Conservation (phyloP, 139 green algal genomes). For the Picochlorum costavermella region DNA sequence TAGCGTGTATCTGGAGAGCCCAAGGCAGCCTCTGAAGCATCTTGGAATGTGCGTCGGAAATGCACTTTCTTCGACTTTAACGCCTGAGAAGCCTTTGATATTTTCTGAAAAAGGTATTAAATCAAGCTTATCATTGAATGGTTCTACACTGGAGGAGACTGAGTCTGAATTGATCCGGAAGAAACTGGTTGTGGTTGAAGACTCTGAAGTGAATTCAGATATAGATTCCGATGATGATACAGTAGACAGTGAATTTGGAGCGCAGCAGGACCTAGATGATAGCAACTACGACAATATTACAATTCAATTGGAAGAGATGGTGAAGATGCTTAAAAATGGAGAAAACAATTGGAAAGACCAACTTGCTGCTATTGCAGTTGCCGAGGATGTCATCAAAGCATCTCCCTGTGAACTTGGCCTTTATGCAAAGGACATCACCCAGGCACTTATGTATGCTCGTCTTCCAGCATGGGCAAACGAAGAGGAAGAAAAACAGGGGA, state of each 20-base stretch:
- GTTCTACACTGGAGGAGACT: background rate
- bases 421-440: slow-evolving; percentile 48
- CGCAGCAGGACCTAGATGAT: slow-evolving; percentile 19
- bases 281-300: background rate
- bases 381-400: slow-evolving; percentile 52
- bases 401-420: slow-evolving; percentile 59
- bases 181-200: background rate
- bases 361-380: slow-evolving; percentile 37
- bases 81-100: slow-evolving; percentile 44
- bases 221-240: slow-evolving; percentile 36
- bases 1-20: slow-evolving; percentile 42
- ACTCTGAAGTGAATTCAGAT: slow-evolving; percentile 11
- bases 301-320: slow-evolving; percentile 34
- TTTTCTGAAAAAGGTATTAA: slow-evolving; percentile 15
- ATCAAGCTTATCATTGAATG: background rate
- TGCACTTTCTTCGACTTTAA: slow-evolving; percentile 33
- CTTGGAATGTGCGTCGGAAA: slow-evolving; percentile 58
- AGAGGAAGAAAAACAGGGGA: slow-evolving; percentile 8
- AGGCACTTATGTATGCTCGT: slow-evolving; percentile 53
- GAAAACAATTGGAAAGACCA: slow-evolving; percentile 46
- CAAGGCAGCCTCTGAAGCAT: slow-evolving; percentile 14
- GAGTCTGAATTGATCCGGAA: background rate
- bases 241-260: slow-evolving; percentile 31
- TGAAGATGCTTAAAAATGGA: slow-evolving; percentile 39
- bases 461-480: slow-evolving; percentile 51